A percentile compares a stretch with the other conserved stretches of the same genome.
Evolutionary conservation across 495 filamentous ascomycete species (phyloP).

Genomic region (Penicillium bialowiezense): DNA sequence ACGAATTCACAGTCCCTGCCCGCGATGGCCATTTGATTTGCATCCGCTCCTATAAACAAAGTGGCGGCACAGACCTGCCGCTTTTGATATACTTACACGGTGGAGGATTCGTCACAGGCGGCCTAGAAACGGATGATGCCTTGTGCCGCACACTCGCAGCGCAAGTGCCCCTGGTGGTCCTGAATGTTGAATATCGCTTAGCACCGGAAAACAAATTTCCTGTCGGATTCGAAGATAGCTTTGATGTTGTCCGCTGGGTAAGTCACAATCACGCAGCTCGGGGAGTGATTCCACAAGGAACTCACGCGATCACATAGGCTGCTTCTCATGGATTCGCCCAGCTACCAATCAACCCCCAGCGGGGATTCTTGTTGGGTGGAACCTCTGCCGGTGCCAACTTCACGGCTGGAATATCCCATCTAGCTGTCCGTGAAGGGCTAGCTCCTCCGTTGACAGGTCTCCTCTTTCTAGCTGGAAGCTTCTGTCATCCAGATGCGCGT

Average conservation of each 20-base stretch:
- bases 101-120: constrained; percentile 37
- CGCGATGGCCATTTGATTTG: constrained; percentile 13
- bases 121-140: constrained; percentile 38
- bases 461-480: constrained; percentile 12
- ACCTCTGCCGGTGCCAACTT: constrained; percentile 22
- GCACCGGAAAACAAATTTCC: constrained; percentile 68
- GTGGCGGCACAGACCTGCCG: constrained; percentile 1
- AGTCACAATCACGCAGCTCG: neutral
- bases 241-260: constrained; percentile 36
- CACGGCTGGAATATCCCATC: constrained; percentile 14
- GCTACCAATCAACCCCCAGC: constrained; percentile 6
- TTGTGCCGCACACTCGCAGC: constrained; percentile 27
- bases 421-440: constrained; percentile 6
- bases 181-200: constrained; percentile 67
- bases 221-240: constrained; percentile 46
- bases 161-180: constrained; percentile 35
- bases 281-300: neutral
- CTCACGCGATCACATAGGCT: too few relatives aligned
- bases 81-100: constrained; percentile 21
- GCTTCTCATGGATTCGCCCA: constrained; percentile 1
- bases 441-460: constrained; percentile 10
- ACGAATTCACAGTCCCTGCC: constrained; percentile 14
- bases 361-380: constrained; percentile 15
- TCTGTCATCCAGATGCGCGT: constrained; percentile 16
- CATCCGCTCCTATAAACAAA: constrained; percentile 12